A percentile compares a stretch with the other conserved stretches of the same genome.
Conservation (phyloP, 2,329 filamentous ascomycete species). For the Fonsecaea monophora region DNA sequence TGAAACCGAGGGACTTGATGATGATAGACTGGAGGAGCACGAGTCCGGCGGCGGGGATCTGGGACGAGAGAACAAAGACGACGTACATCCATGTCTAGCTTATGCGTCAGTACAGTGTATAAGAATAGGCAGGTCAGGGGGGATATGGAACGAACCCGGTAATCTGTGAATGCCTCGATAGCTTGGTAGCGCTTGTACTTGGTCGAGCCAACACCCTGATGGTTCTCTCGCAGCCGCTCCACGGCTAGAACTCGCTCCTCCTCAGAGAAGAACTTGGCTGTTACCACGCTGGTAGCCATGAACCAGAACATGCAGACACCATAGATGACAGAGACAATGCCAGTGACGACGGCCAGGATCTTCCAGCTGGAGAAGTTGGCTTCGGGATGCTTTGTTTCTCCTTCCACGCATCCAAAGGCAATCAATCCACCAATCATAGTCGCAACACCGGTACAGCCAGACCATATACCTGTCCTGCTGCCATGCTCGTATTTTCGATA, state of each 20-base stretch:
- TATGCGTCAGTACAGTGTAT: conserved; percentile 3
- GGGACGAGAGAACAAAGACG: conserved; percentile 12
- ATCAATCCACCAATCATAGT: conserved; percentile 20
- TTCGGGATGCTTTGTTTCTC: conserved; percentile 9
- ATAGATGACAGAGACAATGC: conserved; percentile 11
- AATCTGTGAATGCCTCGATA: conserved; percentile 12
- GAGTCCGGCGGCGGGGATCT: conserved; percentile 12
- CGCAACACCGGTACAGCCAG: conserved; percentile 16
- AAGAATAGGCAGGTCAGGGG: background rate
- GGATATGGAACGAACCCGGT: conserved; percentile 6
- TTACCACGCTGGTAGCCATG: conserved; percentile 17
- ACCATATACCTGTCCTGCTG: conserved; percentile 17
- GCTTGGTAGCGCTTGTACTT: conserved; percentile 21
- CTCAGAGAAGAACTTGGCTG: conserved; percentile 13
- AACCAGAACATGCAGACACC: conserved; percentile 11
- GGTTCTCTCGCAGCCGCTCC: conserved; percentile 18
- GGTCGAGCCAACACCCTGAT: conserved; percentile 16
- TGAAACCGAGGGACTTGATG: conserved; percentile 19
- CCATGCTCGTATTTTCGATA: conserved; percentile 17
- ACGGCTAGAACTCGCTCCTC: conserved; percentile 12
- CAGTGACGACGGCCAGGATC: conserved; percentile 11
- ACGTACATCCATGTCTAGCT: conserved; percentile 17
- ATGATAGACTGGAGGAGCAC: conserved; percentile 19
- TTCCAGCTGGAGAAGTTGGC: conserved; percentile 19
- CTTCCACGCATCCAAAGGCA: conserved; percentile 13